These are phyloP conservation scores for Dendrocalamus latiflorus DNA, from an alignment of 202 grass and related monocot species.

Conservation along the genomic window DNA sequence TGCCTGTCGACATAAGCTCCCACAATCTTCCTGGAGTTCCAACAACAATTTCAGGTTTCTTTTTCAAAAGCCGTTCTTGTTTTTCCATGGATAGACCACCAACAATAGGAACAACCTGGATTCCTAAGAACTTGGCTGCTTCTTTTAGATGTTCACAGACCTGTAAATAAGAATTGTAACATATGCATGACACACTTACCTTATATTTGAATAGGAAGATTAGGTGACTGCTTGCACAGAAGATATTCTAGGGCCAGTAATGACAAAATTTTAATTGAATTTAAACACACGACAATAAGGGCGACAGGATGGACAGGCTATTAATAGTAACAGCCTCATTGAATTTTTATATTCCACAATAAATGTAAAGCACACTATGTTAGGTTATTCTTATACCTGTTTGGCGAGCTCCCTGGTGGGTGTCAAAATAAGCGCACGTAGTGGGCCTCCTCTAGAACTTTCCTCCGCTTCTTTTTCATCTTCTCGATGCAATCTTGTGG, in stretches of 20 bases:
- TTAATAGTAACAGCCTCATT: background rate
- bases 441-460: constrained; percentile 42
- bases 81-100: too few species aligned
- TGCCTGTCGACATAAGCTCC: too few species aligned
- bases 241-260: background rate
- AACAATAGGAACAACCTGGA: constrained; percentile 73
- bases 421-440: constrained; percentile 86
- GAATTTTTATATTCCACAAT: background rate
- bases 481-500: constrained; percentile 28
- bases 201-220: background rate
- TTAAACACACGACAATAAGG: background rate
- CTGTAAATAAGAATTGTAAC: constrained; percentile 37
- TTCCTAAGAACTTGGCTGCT: constrained; percentile 64
- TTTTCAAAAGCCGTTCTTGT: too few species aligned
- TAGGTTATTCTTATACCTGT: constrained; percentile 46
- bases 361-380: background rate
- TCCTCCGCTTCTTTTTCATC: constrained; percentile 15
- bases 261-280: background rate
- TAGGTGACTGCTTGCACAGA: background rate
- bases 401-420: constrained; percentile 94
- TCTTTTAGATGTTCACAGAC: constrained; percentile 89
- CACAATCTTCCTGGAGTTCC: too few species aligned
- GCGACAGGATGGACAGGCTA: background rate
- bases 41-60: too few species aligned
- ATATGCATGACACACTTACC: too few species aligned